Evolutionary conservation across 192 early-diverging fungal genomes (phyloP), one percentile per base, ranked within the genome.

Genomic region (Rhizophagus clarus): DNA sequence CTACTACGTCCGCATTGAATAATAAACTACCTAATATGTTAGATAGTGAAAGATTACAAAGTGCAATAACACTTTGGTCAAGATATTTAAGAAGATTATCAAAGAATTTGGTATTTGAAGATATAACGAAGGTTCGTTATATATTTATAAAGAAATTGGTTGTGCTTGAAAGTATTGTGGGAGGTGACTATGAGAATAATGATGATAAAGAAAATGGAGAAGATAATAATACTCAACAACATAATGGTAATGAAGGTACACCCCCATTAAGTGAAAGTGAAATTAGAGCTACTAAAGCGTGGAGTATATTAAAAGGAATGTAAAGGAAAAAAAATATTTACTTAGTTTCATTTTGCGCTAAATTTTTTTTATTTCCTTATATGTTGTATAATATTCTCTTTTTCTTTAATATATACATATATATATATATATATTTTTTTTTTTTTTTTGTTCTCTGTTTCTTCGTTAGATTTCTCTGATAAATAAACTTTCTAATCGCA

Each of bases 71-170:
- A 7, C 7, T 26, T 29, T 79, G 77, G 77, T 26, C 67, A 37
- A 26, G 31, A 26, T 70, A 70, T 70, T 40, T 79, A 40, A 67
- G 77, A 14, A 17, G 64, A 70, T 66, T 79, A 67, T 17, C 51
- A 37, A 79, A 71, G 22, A 34, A n/a, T 60, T 26, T 49, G 11
- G 51, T 51, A 37, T 79, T 79, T 34, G 28, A 61, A 22, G 51
- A 60, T 2, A 61, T 79, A 56, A 8, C 77, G 26, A 71, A 79
- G 20, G 22, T 29, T 22, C 64, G 67, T 11, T 31, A 66, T 22
- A 47, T 32, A 79, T 69, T 51, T 79, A 51, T 79, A 56, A 70
- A 56, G n/a, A 63, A 69, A 24, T 4, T 79, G 1, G 51, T 70
- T 56, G 5, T n/a, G 22, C 31, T 79, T 17, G 31, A 22, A 28